Evolutionary conservation across 345 rosid species (phyloP).

Genomic region (Salix viminalis): DNA sequence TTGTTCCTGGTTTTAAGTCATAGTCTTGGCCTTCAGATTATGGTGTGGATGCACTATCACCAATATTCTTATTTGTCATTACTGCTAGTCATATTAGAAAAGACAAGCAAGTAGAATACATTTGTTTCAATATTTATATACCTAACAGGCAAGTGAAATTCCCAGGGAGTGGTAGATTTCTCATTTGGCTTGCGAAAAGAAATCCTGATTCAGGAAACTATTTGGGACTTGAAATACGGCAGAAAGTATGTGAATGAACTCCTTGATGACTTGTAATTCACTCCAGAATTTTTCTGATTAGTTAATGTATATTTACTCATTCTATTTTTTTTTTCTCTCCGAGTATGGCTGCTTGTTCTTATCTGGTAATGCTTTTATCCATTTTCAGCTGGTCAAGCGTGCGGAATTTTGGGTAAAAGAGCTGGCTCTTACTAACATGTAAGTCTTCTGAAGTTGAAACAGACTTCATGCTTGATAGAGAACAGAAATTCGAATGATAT

Average conservation of each 20-base stretch:
- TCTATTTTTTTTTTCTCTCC: neutral
- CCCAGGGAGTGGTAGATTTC: conserved; percentile 93
- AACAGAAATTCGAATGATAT: neutral
- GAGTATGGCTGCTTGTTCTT: conserved; percentile 10
- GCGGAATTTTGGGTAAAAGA: conserved; percentile 79
- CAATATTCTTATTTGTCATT: too few relatives aligned
- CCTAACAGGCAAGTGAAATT: conserved; percentile 15
- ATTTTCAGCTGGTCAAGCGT: conserved; percentile 69
- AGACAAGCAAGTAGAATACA: neutral
- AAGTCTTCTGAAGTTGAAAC: conserved; percentile 17
- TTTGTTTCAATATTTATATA: neutral
- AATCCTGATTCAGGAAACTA: conserved; percentile 53
- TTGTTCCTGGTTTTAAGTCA: neutral
- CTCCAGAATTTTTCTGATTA: conserved; percentile 21
- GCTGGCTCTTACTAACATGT: conserved; percentile 70
- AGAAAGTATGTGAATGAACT: conserved; percentile 54
- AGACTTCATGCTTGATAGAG: neutral
- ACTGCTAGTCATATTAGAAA: neutral
- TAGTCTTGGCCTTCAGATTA: neutral
- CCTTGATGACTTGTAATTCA: conserved; percentile 28
- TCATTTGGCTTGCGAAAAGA: conserved; percentile 75
- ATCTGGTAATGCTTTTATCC: conserved; percentile 12
- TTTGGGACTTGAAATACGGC: conserved; percentile 86
- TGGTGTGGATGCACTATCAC: neutral
- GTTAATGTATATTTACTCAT: conserved; percentile 21